phyloP scores from a whole-genome alignment of 169 alveolate species.

The Eimeria zaria region DNA sequence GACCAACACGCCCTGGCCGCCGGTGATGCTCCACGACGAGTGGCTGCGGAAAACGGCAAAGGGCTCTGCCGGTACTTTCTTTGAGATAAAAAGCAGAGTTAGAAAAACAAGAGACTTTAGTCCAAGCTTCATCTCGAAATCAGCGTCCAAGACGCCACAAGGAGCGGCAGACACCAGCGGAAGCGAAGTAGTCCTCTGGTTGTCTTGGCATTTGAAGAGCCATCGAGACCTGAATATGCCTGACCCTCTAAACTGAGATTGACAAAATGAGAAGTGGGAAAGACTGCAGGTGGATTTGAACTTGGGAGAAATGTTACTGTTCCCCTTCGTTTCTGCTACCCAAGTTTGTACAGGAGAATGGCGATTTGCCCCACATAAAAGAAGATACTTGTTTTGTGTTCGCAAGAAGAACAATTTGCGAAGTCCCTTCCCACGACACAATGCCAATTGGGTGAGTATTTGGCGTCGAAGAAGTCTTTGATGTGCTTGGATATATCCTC shows the following conservation, averaged over 20 bases:
- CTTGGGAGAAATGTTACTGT: neutral
- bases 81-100: neutral
- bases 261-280: neutral
- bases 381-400: slow-evolving; percentile 93
- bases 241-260: neutral
- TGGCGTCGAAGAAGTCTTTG: slow-evolving; percentile 93
- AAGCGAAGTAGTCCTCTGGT: neutral
- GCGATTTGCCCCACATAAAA: slow-evolving; percentile 96
- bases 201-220: slow-evolving; percentile 21
- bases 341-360: slow-evolving; percentile 86
- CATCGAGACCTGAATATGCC: neutral
- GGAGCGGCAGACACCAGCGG: neutral
- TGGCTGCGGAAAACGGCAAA: neutral
- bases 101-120: neutral
- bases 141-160: neutral
- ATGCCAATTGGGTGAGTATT: slow-evolving; percentile 96
- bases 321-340: slow-evolving; percentile 7
- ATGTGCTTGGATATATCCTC: slow-evolving; percentile 93
- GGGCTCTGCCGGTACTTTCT: neutral
- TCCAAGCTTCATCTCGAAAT: slow-evolving; percentile 11
- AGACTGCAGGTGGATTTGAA: neutral
- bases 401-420: slow-evolving; percentile 94
- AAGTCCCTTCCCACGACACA: slow-evolving; percentile 97
- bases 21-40: slow-evolving; percentile 1
- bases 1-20: neutral